phyloP scores from a whole-genome alignment of 495 filamentous ascomycete species.

The Collariella sp. region DNA sequence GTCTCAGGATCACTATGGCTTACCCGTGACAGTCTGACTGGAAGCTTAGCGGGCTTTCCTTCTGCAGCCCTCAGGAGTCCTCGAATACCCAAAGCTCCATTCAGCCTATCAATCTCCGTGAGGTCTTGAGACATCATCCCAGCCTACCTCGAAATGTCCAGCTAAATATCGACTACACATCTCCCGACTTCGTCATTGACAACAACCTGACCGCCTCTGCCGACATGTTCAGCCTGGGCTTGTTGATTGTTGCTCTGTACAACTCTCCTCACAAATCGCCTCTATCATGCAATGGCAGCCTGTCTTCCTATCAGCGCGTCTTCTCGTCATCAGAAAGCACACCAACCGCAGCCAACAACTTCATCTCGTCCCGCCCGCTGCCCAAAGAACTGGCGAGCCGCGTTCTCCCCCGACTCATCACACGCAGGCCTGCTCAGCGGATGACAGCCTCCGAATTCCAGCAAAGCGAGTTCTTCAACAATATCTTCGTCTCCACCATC shows the following conservation, averaged over 20 bases:
- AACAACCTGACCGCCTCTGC: slow-evolving; percentile 67
- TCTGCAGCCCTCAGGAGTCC: slow-evolving; percentile 66
- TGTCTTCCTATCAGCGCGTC: slow-evolving; percentile 72
- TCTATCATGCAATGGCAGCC: slow-evolving; percentile 66
- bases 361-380: slow-evolving; percentile 64
- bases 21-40: slow-evolving; percentile 64
- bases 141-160: slow-evolving; percentile 76
- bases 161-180: slow-evolving; percentile 83
- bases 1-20: slow-evolving; percentile 13
- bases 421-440: slow-evolving; percentile 73
- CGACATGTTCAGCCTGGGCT: slow-evolving; percentile 88
- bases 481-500: slow-evolving; percentile 88
- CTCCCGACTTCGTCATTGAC: slow-evolving; percentile 88
- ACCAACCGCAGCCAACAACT: slow-evolving; percentile 73
- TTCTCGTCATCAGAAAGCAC: slow-evolving; percentile 67
- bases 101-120: slow-evolving; percentile 67
- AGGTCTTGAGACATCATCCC: slow-evolving; percentile 78
- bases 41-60: slow-evolving; percentile 93
- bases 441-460: slow-evolving; percentile 90
- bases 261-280: slow-evolving; percentile 88
- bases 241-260: slow-evolving; percentile 82
- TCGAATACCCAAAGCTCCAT: slow-evolving; percentile 59
- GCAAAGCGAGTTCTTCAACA: slow-evolving; percentile 89
- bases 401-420: slow-evolving; percentile 75
- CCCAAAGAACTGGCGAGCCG: slow-evolving; percentile 66